phyloP scores from a whole-genome alignment of 2,329 filamentous ascomycete genomes.

The Lithohypha guttulata region DNA sequence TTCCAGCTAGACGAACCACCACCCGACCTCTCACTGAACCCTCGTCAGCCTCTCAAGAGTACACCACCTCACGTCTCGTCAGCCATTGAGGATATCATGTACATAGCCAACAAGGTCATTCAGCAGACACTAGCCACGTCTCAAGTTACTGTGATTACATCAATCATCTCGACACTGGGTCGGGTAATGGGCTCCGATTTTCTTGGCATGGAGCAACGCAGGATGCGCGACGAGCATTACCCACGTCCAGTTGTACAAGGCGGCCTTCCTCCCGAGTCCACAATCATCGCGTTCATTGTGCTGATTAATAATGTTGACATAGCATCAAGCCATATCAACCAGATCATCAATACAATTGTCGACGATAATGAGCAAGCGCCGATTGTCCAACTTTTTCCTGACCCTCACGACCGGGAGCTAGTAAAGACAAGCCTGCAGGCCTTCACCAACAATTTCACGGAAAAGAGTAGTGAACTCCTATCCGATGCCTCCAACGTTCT shows the following conservation, averaged over 20 bases:
- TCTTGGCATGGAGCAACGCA: conserved; percentile 90
- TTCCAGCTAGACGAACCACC: conserved; percentile 93
- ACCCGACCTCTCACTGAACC: conserved; percentile 63
- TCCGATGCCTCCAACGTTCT: conserved; percentile 75
- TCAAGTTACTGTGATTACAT: conserved; percentile 65
- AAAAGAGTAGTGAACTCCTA: conserved; percentile 71
- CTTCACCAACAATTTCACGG: conserved; percentile 60
- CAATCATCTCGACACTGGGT: conserved; percentile 66
- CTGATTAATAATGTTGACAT: conserved; percentile 94
- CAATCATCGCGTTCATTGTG: conserved; percentile 79
- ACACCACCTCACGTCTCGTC: conserved; percentile 87
- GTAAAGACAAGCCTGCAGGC: conserved; percentile 53
- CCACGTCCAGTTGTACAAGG: conserved; percentile 69
- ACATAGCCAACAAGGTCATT: conserved; percentile 88
- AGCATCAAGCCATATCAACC: conserved; percentile 76
- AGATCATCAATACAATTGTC: conserved; percentile 66
- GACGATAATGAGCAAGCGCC: conserved; percentile 33
- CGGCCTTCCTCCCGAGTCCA: conserved; percentile 74
- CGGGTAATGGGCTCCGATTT: conserved; percentile 81
- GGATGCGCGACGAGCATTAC: conserved; percentile 94
- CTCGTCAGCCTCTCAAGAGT: conserved; percentile 58
- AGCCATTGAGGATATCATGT: conserved; percentile 98
- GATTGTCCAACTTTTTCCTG: conserved; percentile 52
- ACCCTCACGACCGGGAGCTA: conserved; percentile 60
- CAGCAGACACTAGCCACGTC: conserved; percentile 79